Conservation (phyloP, 768 basidiomycete genomes). For the Mycena indigotica region DNA sequence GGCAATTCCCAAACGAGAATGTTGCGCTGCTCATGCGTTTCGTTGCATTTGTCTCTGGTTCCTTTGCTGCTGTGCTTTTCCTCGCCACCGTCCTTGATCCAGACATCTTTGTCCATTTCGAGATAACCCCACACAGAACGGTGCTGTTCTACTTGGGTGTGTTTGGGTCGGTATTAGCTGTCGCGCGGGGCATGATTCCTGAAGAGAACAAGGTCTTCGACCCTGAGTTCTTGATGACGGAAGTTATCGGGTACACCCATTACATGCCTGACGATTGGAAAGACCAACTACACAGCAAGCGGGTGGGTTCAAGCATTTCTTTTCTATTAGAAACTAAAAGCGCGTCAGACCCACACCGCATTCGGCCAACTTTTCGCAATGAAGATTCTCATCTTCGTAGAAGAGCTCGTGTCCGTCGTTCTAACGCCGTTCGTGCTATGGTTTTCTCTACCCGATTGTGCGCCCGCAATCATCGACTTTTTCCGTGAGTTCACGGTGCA, state of each 20-base stretch:
- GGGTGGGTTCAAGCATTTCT: slow-evolving; percentile 45
- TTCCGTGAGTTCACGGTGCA: slow-evolving; percentile 98
- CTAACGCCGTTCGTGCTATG: slow-evolving; percentile 93
- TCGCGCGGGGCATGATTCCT: slow-evolving; percentile 92
- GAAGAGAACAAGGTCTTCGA: slow-evolving; percentile 94
- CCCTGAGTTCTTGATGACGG: slow-evolving; percentile 88
- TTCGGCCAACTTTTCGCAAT: slow-evolving; percentile 93
- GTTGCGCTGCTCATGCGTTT: slow-evolving; percentile 90
- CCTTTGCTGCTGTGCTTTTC: slow-evolving; percentile 93
- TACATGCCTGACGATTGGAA: slow-evolving; percentile 97
- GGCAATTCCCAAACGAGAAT: slow-evolving; percentile 97
- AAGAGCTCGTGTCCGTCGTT: slow-evolving; percentile 88
- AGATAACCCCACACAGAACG: slow-evolving; percentile 90
- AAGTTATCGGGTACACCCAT: slow-evolving; percentile 92
- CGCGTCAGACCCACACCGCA: slow-evolving; percentile 75
- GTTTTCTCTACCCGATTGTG: slow-evolving; percentile 88
- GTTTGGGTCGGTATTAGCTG: slow-evolving; percentile 86
- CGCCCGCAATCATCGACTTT: slow-evolving; percentile 92
- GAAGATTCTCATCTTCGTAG: slow-evolving; percentile 84
- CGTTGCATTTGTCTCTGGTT: slow-evolving; percentile 93
- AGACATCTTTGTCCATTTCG: slow-evolving; percentile 90
- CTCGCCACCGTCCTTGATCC: slow-evolving; percentile 92
- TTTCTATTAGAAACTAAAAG: neutral
- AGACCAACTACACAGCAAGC: slow-evolving; percentile 82
- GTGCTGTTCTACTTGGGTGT: slow-evolving; percentile 91